Percentiles rank a stretch among this genome's conserved stretches.
phyloP scores from a whole-genome alignment of 352 stramenopile species.

The Globisporangium irregulare region DNA sequence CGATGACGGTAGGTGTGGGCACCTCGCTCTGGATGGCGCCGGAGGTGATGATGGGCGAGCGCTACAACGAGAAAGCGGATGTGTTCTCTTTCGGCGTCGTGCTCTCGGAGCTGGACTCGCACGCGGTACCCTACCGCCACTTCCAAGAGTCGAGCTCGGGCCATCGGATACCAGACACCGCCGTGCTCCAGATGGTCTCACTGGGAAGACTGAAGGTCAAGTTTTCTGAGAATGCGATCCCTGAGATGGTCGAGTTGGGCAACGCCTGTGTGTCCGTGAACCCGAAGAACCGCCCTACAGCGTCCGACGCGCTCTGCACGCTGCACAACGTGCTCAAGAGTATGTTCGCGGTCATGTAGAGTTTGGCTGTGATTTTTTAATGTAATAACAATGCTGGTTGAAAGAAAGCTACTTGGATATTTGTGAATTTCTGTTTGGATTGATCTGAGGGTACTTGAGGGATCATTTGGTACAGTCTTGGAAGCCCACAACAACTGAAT shows the following conservation, averaged over 20 bases:
- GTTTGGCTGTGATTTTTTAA: background rate
- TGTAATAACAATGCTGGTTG: background rate
- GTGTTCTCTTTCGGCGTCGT: too few species aligned
- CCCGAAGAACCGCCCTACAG: background rate
- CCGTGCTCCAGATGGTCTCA: background rate
- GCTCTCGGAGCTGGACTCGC: background rate
- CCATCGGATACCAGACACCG: background rate
- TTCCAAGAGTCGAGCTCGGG: background rate
- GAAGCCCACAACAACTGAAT: too few species aligned
- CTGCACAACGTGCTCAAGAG: conserved; percentile 6
- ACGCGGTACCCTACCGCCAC: background rate
- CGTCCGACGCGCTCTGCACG: background rate
- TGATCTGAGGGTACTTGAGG: too few species aligned
- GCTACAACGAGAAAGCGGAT: too few species aligned
- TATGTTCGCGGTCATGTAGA: background rate
- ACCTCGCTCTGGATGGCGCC: conserved; percentile 47
- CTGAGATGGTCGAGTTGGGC: background rate
- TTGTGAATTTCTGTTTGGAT: too few species aligned
- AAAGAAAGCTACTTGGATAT: background rate
- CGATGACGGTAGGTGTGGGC: conserved; percentile 18
- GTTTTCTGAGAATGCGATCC: background rate
- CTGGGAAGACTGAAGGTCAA: background rate
- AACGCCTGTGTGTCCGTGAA: background rate
- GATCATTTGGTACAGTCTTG: too few species aligned
- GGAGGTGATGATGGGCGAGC: conserved; percentile 31